Evolutionary conservation across 108 stramenopile genomes (phyloP).

Genomic region (Nannochloropsis oceanica): DNA sequence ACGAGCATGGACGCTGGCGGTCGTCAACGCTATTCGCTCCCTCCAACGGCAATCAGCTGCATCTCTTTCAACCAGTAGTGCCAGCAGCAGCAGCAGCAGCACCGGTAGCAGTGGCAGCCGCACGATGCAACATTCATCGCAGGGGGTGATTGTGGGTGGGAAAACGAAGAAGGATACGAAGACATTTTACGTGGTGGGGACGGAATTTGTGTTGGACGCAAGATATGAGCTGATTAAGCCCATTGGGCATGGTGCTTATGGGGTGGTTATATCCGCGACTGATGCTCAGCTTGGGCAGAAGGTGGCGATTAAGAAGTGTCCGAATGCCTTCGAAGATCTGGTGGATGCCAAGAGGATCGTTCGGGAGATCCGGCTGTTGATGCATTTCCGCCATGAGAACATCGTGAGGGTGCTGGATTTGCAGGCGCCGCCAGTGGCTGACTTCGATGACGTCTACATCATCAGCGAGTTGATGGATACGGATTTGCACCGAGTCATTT

Average conservation of each 20-base stretch:
- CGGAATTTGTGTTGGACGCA: constrained; percentile 36
- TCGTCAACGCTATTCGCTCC: neutral
- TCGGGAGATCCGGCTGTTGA: constrained; percentile 69
- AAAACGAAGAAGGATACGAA: neutral
- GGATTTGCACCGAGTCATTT: constrained; percentile 96
- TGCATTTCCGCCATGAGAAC: constrained; percentile 50
- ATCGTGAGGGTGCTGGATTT: constrained; percentile 29
- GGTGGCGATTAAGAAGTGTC: constrained; percentile 98
- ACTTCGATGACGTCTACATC: constrained; percentile 85
- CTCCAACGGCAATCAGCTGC: neutral
- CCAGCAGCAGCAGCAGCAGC: neutral
- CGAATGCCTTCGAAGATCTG: constrained; percentile 80
- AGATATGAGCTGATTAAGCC: constrained; percentile 46
- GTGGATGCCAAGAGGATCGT: constrained; percentile 98
- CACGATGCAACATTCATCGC: neutral
- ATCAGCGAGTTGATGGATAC: constrained; percentile 96
- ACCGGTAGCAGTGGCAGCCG: neutral
- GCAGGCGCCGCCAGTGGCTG: constrained; percentile 37
- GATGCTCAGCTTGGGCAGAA: constrained; percentile 49
- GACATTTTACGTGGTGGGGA: constrained; percentile 24
- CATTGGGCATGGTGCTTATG: constrained; percentile 93
- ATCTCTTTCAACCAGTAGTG: too few relatives aligned
- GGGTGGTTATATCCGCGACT: constrained; percentile 76
- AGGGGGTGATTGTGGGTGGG: neutral
- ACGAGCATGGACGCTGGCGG: neutral